Conservation (phyloP, 352 stramenopile species). For the Phytophthora pini region DNA sequence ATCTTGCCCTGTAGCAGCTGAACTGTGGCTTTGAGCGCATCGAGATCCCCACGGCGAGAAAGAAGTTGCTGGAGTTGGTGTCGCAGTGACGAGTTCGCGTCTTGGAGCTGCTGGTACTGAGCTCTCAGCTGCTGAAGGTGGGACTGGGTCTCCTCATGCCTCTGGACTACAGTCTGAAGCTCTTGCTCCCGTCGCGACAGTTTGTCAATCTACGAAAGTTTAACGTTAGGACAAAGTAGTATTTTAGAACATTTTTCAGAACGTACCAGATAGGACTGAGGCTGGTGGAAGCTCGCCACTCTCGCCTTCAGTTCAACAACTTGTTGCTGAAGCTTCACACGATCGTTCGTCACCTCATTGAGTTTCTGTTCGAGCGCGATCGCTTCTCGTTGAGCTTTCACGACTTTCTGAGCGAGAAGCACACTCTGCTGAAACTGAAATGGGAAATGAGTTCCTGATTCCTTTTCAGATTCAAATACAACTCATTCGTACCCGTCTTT, state of each 20-base stretch:
- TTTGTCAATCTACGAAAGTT: slow-evolving; percentile 63
- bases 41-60: slow-evolving; percentile 61
- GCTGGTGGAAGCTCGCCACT: slow-evolving; percentile 66
- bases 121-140: slow-evolving; percentile 53
- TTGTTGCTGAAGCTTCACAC: slow-evolving; percentile 34
- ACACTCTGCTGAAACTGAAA: slow-evolving; percentile 80
- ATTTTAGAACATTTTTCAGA: neutral
- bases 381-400: slow-evolving; percentile 66
- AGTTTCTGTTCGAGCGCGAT: slow-evolving; percentile 53
- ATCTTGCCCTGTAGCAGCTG: slow-evolving; percentile 42
- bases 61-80: slow-evolving; percentile 74
- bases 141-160: slow-evolving; percentile 34
- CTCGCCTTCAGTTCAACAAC: slow-evolving; percentile 43
- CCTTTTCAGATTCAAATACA: neutral
- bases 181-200: slow-evolving; percentile 54
- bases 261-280: slow-evolving; percentile 74
- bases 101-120: slow-evolving; percentile 45
- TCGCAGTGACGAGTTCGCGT: slow-evolving; percentile 62
- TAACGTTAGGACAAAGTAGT: neutral
- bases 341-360: slow-evolving; percentile 37
- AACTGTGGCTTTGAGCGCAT: slow-evolving; percentile 68
- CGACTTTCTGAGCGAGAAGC: slow-evolving; percentile 66
- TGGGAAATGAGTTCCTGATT: neutral
- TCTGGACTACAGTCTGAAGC: slow-evolving; percentile 35
- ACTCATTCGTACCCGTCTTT: slow-evolving; percentile 53